phyloP scores from a whole-genome alignment of 2,329 filamentous ascomycete species.

The Bipolaris bicolor region DNA sequence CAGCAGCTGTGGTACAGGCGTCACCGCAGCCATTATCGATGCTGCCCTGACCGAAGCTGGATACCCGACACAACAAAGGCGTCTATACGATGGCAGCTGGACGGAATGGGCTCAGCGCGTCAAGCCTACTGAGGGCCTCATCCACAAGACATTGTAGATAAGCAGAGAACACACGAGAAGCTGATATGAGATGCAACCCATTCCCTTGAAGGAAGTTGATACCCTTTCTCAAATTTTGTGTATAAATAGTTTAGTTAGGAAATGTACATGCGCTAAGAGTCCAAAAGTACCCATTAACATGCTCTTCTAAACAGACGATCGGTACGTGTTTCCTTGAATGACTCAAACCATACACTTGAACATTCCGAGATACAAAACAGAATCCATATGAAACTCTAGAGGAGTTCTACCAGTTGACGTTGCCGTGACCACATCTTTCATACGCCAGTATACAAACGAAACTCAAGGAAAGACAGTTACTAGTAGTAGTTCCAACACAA shows the following conservation, averaged over 20 bases:
- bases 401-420: not conserved
- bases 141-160: slow-evolving; percentile 56
- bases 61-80: slow-evolving; percentile 71
- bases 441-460: not conserved
- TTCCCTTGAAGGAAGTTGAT: slow-evolving; percentile 9
- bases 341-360: not conserved
- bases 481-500: too few species aligned
- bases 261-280: not conserved
- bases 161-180: too few species aligned
- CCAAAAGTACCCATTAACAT: not conserved
- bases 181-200: not conserved
- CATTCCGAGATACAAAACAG: not conserved
- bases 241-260: not conserved
- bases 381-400: not conserved
- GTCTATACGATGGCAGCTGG: slow-evolving; percentile 96
- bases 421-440: not conserved
- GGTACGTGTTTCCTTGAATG: not conserved
- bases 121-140: slow-evolving; percentile 66
- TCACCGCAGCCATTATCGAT: slow-evolving; percentile 90
- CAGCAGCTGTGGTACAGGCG: slow-evolving; percentile 88
- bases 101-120: slow-evolving; percentile 81
- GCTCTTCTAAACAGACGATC: not conserved
- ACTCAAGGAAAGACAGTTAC: not conserved
- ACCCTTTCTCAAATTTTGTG: slow-evolving; percentile 8
- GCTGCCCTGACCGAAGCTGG: slow-evolving; percentile 81